Base-by-base conservation (phyloP, 768 basidiomycete genomes). In the Tricholoma terreum region DNA sequence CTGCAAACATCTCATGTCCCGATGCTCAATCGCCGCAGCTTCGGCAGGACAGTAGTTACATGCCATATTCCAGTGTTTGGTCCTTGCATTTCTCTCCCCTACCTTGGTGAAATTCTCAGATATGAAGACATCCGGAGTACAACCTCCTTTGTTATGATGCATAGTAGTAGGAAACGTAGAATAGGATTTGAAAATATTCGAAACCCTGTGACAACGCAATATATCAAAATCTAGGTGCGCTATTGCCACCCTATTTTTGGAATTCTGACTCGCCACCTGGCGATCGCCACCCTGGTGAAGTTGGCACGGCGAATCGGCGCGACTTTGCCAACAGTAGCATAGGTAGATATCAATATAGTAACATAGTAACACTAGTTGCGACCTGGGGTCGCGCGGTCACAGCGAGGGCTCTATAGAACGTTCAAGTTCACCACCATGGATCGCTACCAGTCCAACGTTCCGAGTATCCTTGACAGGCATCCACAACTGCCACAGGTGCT, bases 1-100 rank as follows among this genome's bases (percentile, higher is more conserved):
- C 17, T 56, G 31, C 33, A 56, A 42, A 36, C 55, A 56, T 15
- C 55, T 22, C 8, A 42, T 21, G 43, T 56, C 48, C 17, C 49
- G 36, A 42, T 56, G 55, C 40, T 56, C 48, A 19, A 56, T 56
- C 14, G 24, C 42, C 12, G 17, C 42, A 43, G 42, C 15, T 22
- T 15, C 42, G 21, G 42, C 42, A 19, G 42, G 42, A 43, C 42
- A 43, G 42, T 43, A 43, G 42, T 43, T 43, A 43, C 17, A 43
- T 43, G 42, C 19, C 42, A 43, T 43, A 21, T 43, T 43, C 42
- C 42, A 43, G 19, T 21, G 42, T 43, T 43, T 43, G 42, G 42
- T 43, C 42, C 7, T 43, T 43, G 42, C 40, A 42, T 42, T 42
- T 21, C 15, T 42, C 40, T 42, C 40, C 40, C 17, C 40, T 42